Base-by-base conservation (phyloP, 1,284 basidiomycete species). In the Mixia osmundae region DNA sequence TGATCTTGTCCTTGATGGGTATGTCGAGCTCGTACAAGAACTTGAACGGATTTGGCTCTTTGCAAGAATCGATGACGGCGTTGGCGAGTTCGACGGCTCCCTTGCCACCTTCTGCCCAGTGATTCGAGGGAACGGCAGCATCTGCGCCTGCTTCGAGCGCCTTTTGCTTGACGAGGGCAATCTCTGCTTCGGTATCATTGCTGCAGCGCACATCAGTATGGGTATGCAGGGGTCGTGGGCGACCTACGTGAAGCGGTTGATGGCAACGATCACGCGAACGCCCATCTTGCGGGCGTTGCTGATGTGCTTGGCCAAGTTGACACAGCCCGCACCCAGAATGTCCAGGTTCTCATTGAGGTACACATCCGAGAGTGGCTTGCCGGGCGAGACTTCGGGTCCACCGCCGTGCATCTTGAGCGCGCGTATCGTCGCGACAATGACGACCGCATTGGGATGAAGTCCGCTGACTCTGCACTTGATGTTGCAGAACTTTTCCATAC, bases 381-480 rank as follows among this genome's bases (percentile, higher is more conserved):
- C 91, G 21, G 91, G 89, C 3, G 80, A 77, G 27, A 97, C 91
- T 35, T 94, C 85, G 2, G 89, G 91, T 47, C 82, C 91, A 42
- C 89, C 89, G 36, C 89, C 89, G 57, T 97, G 89, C 80, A 95
- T 97, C 69, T 97, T 97, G 46, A 97, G 64, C 15, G 89, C 89
- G 45, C 89, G 76, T 26, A 91, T 89, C 1, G 89, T 97, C 2
- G 91, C 91, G 35, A 97, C 89, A 47, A 97, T 78, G 44, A 97
- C 72, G 23, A 77, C 76, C 2, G 85, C 89, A 57, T 97, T 83
- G 12, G 91, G 91, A 39, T 65, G 73, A 45, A 97, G 69, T 22
- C 85, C 89, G 44, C 79, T 87, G 39, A 82, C 68, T 40, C 91
- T 73, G 56, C 89, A 95, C 62, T 97, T 97, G 68, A 97, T 97